Percentiles rank a stretch among this genome's conserved stretches.
These are phyloP conservation scores for Aegilops speltoides DNA, from an alignment of 176 grass and related monocot genomes.

Conservation along the genomic window DNA sequence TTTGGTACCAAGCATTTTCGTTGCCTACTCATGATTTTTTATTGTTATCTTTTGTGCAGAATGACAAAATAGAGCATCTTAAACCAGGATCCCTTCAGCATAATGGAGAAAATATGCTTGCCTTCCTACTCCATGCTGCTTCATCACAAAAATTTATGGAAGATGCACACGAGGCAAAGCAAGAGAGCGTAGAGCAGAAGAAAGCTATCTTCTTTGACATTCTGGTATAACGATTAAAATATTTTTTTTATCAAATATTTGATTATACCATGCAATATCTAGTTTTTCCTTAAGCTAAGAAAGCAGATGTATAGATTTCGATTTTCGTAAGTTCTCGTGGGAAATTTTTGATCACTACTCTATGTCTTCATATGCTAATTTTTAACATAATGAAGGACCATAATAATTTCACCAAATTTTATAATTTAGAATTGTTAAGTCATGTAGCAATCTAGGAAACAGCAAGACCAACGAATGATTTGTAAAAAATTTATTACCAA, in stretches of 20 bases:
- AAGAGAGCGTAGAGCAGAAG: conserved; percentile 46
- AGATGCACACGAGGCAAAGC: conserved; percentile 47
- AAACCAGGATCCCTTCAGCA: conserved; percentile 96
- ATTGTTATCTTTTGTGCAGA: conserved; percentile 59
- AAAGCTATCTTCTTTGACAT: conserved; percentile 81
- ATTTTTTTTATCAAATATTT: conserved; percentile 11
- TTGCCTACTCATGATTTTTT: neutral
- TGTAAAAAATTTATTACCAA: neutral
- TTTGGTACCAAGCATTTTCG: neutral
- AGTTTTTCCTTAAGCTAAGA: neutral
- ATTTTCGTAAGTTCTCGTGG: neutral
- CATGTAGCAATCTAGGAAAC: conserved; percentile 1
- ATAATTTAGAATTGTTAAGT: too few relatives aligned
- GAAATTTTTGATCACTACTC: neutral
- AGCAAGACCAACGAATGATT: neutral
- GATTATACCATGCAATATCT: conserved; percentile 13
- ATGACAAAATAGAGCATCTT: conserved; percentile 94
- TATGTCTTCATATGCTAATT: neutral
- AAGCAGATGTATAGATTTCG: neutral
- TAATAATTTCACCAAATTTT: neutral
- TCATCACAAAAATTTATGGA: conserved; percentile 61
- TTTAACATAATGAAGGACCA: neutral
- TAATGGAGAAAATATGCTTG: conserved; percentile 96
- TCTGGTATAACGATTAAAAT: conserved; percentile 57
- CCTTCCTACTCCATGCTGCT: conserved; percentile 81